These are phyloP conservation scores for Pseudozyma thailandica DNA, from an alignment of 1,284 basidiomycete genomes.

Conservation along the genomic window DNA sequence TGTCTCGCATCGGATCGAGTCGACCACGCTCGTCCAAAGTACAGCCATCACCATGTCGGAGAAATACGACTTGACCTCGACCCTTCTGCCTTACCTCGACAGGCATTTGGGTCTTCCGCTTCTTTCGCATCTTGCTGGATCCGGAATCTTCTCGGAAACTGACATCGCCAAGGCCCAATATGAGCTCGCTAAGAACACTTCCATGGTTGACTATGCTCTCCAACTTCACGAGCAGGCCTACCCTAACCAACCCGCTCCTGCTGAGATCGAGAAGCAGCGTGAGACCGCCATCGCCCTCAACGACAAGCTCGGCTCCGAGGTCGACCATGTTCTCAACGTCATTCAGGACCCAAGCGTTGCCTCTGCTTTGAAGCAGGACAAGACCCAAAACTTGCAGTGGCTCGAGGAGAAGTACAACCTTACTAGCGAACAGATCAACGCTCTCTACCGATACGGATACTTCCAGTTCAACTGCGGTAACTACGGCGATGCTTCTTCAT, in stretches of 20 bases:
- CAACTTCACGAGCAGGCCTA: slow-evolving; percentile 81
- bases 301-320: slow-evolving; percentile 84
- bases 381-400: slow-evolving; percentile 93
- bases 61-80: slow-evolving; percentile 77
- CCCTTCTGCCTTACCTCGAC: slow-evolving; percentile 82
- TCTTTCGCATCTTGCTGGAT: slow-evolving; percentile 81
- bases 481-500: slow-evolving; percentile 94
- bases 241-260: slow-evolving; percentile 72
- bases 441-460: slow-evolving; percentile 96
- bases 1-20: slow-evolving; percentile 8
- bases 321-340: slow-evolving; percentile 90
- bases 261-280: slow-evolving; percentile 60
- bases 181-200: slow-evolving; percentile 90
- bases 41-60: slow-evolving; percentile 56
- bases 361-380: slow-evolving; percentile 84
- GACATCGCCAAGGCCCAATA: slow-evolving; percentile 88
- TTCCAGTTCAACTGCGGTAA: slow-evolving; percentile 98
- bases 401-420: slow-evolving; percentile 94
- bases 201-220: slow-evolving; percentile 71
- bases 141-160: slow-evolving; percentile 77
- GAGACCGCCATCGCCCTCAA: slow-evolving; percentile 83
- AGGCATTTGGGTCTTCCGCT: slow-evolving; percentile 92
- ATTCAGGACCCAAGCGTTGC: slow-evolving; percentile 96
- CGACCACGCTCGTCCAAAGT: slow-evolving; percentile 5
- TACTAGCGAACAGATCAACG: slow-evolving; percentile 91